Conservation (phyloP, 768 basidiomycete species). For the Agaricus blazei region DNA sequence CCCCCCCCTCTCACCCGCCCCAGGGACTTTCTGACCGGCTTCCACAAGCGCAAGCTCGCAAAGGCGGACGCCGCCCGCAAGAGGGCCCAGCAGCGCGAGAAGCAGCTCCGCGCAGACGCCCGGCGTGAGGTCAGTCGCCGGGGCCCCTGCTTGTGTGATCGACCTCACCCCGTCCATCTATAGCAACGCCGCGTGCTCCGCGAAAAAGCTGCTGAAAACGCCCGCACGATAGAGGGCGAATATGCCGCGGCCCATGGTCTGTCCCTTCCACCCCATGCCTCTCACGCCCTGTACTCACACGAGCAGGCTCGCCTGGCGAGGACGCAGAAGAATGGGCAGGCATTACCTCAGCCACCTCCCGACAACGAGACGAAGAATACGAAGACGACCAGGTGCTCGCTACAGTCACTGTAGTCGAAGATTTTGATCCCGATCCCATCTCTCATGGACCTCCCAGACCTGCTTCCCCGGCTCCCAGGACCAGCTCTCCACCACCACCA, state of each 20-base stretch:
- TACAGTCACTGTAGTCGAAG: conserved; percentile 88
- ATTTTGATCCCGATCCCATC: conserved; percentile 73
- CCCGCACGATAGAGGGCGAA: conserved; percentile 69
- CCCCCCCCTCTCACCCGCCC: conserved; percentile 14
- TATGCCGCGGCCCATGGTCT: conserved; percentile 50
- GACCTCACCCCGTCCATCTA: conserved; percentile 9
- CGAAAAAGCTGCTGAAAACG: conserved; percentile 76
- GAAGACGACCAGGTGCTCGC: conserved; percentile 83
- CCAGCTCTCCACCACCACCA: conserved; percentile 4
- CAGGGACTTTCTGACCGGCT: conserved; percentile 90
- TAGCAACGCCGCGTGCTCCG: conserved; percentile 77
- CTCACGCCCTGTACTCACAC: conserved; percentile 13
- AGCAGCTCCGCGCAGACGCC: conserved; percentile 67
- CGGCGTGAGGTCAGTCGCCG: conserved; percentile 62
- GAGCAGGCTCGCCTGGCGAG: conserved; percentile 14
- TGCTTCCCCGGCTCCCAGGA: conserved; percentile 5
- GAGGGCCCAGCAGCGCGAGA: conserved; percentile 72
- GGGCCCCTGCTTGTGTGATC: conserved; percentile 11
- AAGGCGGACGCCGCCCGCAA: conserved; percentile 73
- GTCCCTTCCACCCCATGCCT: conserved; percentile 9
- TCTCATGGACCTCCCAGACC: conserved; percentile 38
- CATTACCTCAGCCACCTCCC: conserved; percentile 25
- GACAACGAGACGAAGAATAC: conserved; percentile 61
- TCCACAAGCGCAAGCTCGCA: conserved; percentile 86
- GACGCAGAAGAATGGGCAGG: conserved; percentile 46